Base-by-base conservation (phyloP, 306 rosid genomes). In the Pueraria montana region DNA sequence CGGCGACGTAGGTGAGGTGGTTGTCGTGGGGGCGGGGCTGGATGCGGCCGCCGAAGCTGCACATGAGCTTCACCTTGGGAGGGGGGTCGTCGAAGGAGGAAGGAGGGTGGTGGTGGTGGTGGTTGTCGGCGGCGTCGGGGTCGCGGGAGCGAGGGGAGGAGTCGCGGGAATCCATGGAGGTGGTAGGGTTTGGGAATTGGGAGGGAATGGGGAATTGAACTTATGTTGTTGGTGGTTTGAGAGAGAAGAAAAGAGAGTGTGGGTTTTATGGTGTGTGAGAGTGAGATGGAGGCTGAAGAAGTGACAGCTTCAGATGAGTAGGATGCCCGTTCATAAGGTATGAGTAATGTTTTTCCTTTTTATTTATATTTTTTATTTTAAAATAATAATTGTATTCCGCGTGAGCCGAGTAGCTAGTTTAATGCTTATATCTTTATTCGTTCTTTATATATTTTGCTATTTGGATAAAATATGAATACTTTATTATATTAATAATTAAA, bases 31-130 rank as follows among this genome's bases (percentile, higher is more conserved):
- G 78, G 30, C 96, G 80, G 7, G 94, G 98, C 32, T 95, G 95
- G 73, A 95, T 93, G 75, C 89, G 90, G 2, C 98, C 98, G 77
- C 94, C 97, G 72, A 88, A 95, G 85, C 97, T 89, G 87, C 95
- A 91, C 91, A 95, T 85, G 78, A 95, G 84, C 65, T 95, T 95
- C 38, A 92, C 94, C 75, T 86, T 93, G 88, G 78, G 87, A 10
- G 98, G 98, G 1, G 97, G 17, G 3, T 58, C 92, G 17, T 59
- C 36, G 66, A 56, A 56, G 63, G 63, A 56, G 63, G 63, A 56
- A 11, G 12, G 46, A 0, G 0, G 46, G 12, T 5, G 46, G 27
- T 18, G 62, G 66, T 26, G 68, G 67, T 24, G 64, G 36, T 23
- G 70, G 45, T 63, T 8, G 70, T 30, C 11, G 71, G 7, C 89